phyloP scores from a whole-genome alignment of 2,329 filamentous ascomycete genomes.

The Conoideocrella luteorostrata region DNA sequence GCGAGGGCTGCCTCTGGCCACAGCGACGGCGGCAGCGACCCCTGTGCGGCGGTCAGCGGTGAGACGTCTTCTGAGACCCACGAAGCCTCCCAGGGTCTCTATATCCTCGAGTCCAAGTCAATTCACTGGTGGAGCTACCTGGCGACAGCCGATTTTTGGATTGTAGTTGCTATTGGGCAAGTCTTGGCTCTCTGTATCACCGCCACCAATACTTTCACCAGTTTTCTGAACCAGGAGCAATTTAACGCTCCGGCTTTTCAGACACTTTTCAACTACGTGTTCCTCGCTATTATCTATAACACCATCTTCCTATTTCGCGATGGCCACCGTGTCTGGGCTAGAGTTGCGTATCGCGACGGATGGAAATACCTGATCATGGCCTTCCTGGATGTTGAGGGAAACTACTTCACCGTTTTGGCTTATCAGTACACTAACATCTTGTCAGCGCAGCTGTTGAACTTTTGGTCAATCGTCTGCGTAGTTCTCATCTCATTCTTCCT shows the following conservation, averaged over 20 bases:
- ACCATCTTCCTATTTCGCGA: conserved; percentile 72
- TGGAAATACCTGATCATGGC: conserved; percentile 93
- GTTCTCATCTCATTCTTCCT: conserved; percentile 77
- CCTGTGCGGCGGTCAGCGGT: conserved; percentile 7
- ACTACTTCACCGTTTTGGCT: conserved; percentile 95
- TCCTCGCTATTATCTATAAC: conserved; percentile 78
- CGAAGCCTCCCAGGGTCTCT: conserved; percentile 44
- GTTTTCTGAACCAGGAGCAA: conserved; percentile 57
- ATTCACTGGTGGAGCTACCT: conserved; percentile 68
- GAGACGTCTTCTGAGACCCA: conserved; percentile 19
- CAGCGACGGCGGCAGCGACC: conserved; percentile 11
- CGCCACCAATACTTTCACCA: conserved; percentile 83
- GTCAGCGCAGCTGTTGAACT: conserved; percentile 92
- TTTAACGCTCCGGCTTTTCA: conserved; percentile 93
- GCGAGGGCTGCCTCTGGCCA: conserved; percentile 5
- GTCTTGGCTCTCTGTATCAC: conserved; percentile 85
- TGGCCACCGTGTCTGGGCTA: conserved; percentile 63
- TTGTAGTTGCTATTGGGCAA: conserved; percentile 75
- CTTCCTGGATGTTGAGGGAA: conserved; percentile 92
- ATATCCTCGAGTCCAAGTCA: conserved; percentile 47
- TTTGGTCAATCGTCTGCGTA: conserved; percentile 95
- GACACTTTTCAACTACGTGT: conserved; percentile 87
- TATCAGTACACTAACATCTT: conserved; percentile 91
- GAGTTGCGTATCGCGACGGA: conserved; percentile 61
- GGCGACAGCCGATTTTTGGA: conserved; percentile 79